phyloP scores from a whole-genome alignment of 2,329 filamentous ascomycete species.

The Dactylellina leptospora region DNA sequence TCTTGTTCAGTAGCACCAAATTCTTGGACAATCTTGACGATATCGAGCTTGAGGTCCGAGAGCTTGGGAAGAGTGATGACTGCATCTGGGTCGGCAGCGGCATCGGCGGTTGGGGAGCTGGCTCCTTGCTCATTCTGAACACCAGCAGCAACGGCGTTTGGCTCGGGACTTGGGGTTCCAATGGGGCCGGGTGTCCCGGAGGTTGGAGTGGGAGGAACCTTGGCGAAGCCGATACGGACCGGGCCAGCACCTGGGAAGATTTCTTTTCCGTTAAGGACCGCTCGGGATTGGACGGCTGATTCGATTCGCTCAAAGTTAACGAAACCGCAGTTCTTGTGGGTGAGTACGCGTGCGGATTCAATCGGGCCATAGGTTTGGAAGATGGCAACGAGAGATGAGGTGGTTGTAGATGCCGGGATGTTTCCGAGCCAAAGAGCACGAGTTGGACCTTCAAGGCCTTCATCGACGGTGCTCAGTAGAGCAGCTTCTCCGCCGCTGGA shows the following conservation, averaged over 20 bases:
- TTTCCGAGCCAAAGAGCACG: conserved; percentile 96
- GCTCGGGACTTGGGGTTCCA: conserved; percentile 88
- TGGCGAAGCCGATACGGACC: conserved; percentile 95
- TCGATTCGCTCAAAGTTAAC: conserved; percentile 95
- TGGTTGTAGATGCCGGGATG: conserved; percentile 95
- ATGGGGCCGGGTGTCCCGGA: conserved; percentile 85
- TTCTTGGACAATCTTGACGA: conserved; percentile 83
- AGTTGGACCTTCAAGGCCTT: conserved; percentile 81
- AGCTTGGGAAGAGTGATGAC: conserved; percentile 76
- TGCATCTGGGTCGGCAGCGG: conserved; percentile 58
- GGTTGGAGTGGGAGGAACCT: conserved; percentile 82
- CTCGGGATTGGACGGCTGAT: conserved; percentile 87
- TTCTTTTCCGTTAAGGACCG: conserved; percentile 90
- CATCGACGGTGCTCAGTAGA: conserved; percentile 77
- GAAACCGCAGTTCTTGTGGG: conserved; percentile 98
- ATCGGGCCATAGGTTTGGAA: conserved; percentile 94
- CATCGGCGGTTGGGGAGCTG: conserved; percentile 59
- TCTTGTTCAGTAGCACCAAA: conserved; percentile 88
- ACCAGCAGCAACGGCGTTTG: conserved; percentile 68
- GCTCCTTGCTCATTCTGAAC: conserved; percentile 58
- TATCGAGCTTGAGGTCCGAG: conserved; percentile 80
- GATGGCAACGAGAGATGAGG: conserved; percentile 91
- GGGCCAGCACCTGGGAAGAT: conserved; percentile 97
- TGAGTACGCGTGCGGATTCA: conserved; percentile 88
- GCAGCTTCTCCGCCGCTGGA: conserved; percentile 71